Conservation (phyloP, 2,329 filamentous ascomycete species). For the Aplosporella prunicola region DNA sequence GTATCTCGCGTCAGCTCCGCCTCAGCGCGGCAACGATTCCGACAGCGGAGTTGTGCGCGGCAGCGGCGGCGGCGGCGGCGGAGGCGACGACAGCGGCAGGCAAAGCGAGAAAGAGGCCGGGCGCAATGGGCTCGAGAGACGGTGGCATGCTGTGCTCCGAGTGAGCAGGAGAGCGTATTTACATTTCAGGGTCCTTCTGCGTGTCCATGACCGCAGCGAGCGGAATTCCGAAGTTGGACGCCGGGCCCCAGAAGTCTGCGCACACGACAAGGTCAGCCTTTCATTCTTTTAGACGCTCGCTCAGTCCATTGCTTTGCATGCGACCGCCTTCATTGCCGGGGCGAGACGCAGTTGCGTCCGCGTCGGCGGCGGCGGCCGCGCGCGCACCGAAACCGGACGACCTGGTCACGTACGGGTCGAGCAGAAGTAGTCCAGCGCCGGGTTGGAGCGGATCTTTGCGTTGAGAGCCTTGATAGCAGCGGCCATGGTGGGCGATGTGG, state of each 20-base stretch:
- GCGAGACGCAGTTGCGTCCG: too few relatives aligned
- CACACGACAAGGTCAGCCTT: too few relatives aligned
- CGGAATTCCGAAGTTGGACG: constrained; percentile 45
- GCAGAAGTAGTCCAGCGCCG: constrained; percentile 43
- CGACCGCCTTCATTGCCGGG: background rate
- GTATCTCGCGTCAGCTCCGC: too few relatives aligned
- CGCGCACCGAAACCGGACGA: constrained; percentile 9
- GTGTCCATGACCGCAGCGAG: constrained; percentile 46
- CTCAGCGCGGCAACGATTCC: too few relatives aligned
- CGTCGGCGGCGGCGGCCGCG: constrained; percentile 8
- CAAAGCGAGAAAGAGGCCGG: background rate
- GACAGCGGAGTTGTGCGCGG: too few relatives aligned
- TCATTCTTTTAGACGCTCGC: too few relatives aligned
- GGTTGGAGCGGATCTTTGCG: constrained; percentile 43
- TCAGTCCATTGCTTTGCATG: background rate
- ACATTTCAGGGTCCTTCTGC: constrained; percentile 45
- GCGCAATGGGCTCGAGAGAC: background rate
- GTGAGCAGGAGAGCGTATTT: constrained; percentile 12
- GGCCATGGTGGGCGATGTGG: constrained; percentile 32
- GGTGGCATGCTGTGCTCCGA: background rate
- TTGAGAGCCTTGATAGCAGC: constrained; percentile 46
- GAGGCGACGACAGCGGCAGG: background rate
- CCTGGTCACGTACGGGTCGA: constrained; percentile 46
- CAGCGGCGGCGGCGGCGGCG: too few relatives aligned
- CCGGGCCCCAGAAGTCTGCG: constrained; percentile 44